Evolutionary conservation across 2,329 filamentous ascomycete genomes (phyloP).

Genomic region (Microcera coccophila): DNA sequence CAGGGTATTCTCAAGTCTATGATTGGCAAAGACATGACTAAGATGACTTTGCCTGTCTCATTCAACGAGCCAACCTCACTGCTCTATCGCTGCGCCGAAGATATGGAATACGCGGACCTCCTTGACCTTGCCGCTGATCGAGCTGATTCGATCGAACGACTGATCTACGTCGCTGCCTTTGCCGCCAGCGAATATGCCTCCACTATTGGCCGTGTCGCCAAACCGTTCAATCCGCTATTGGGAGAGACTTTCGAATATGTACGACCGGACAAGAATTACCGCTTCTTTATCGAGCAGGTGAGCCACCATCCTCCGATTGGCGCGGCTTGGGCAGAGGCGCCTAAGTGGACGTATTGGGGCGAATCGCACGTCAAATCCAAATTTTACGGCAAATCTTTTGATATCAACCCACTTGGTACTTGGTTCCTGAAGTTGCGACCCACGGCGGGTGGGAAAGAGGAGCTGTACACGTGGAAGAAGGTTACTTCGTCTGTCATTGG

Average conservation of each 20-base stretch:
- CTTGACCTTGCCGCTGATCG: slow-evolving; percentile 85
- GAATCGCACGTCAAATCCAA: slow-evolving; percentile 94
- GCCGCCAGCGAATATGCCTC: slow-evolving; percentile 96
- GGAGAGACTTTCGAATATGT: slow-evolving; percentile 98
- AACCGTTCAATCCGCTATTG: slow-evolving; percentile 94
- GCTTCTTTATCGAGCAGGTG: slow-evolving; percentile 98
- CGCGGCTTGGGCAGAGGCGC: slow-evolving; percentile 86
- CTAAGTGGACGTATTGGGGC: slow-evolving; percentile 96
- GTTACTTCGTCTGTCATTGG: slow-evolving; percentile 96
- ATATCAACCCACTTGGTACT: slow-evolving; percentile 92
- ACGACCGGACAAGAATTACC: slow-evolving; percentile 92
- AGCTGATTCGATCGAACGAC: slow-evolving; percentile 79
- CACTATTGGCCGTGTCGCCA: slow-evolving; percentile 92
- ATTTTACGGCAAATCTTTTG: slow-evolving; percentile 96
- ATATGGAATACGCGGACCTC: slow-evolving; percentile 96
- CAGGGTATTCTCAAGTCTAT: slow-evolving; percentile 97
- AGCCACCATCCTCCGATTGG: slow-evolving; percentile 95
- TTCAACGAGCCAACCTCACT: slow-evolving; percentile 98
- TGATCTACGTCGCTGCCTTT: slow-evolving; percentile 93
- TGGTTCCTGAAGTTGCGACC: slow-evolving; percentile 91
- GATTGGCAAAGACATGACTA: slow-evolving; percentile 99
- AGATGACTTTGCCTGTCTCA: slow-evolving; percentile 96
- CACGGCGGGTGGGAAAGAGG: slow-evolving; percentile 67
- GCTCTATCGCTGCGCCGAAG: slow-evolving; percentile 89
- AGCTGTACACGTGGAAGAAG: slow-evolving; percentile 98